Conservation (phyloP, 768 basidiomycete species). For the Suillus spraguei region DNA sequence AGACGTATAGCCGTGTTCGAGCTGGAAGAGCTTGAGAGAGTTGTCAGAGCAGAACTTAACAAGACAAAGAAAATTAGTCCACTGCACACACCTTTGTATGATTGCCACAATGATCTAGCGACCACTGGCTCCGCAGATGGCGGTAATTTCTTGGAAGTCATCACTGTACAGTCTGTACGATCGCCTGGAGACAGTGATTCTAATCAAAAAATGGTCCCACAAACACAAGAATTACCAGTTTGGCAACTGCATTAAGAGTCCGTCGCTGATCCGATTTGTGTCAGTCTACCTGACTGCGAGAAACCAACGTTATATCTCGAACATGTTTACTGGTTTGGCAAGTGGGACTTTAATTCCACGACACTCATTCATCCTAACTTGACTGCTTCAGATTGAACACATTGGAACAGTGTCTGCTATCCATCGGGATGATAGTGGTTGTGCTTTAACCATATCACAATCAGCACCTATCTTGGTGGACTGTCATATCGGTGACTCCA, state of each 20-base stretch:
- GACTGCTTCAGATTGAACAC: constrained; percentile 76
- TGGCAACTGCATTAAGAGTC: no score
- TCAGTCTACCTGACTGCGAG: not conserved
- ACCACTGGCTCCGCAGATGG: constrained; percentile 15
- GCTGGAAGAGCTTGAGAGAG: constrained; percentile 50
- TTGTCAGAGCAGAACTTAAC: constrained; percentile 15
- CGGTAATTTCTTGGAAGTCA: constrained; percentile 10
- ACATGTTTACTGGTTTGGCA: constrained; percentile 84
- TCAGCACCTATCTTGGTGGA: constrained; percentile 78
- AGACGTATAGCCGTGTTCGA: constrained; percentile 52
- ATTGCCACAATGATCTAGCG: constrained; percentile 41
- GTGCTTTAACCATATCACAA: constrained; percentile 76
- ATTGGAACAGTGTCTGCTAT: constrained; percentile 74
- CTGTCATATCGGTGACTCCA: constrained; percentile 93
- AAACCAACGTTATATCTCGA: constrained; percentile 9
- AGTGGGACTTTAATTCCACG: constrained; percentile 25
- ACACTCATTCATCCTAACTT: constrained; percentile 13
- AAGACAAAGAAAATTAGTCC: constrained; percentile 10
- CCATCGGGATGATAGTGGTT: constrained; percentile 69
- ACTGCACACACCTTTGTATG: constrained; percentile 43
- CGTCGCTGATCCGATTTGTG: no score
- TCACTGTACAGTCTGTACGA: not conserved
- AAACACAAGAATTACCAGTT: no score
- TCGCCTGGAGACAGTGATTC: not conserved
- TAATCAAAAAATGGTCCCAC: not conserved